These are phyloP conservation scores for Dichotomocladium elegans DNA, from an alignment of 371 early-diverging fungal genomes.

Conservation along the genomic window DNA sequence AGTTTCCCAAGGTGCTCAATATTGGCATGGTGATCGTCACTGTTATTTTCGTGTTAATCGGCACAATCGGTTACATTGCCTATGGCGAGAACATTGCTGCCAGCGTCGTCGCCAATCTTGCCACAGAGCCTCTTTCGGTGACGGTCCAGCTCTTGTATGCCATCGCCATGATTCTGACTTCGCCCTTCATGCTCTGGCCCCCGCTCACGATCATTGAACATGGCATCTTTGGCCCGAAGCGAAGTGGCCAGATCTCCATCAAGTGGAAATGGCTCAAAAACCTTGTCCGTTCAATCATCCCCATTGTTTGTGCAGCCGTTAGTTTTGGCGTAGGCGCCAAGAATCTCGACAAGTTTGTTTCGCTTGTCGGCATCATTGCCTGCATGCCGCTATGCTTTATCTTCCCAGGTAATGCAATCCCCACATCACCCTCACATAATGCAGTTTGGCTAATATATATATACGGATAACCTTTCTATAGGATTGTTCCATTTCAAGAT, in stretches of 20 bases:
- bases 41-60: conserved; percentile 63
- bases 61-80: conserved; percentile 67
- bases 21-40: conserved; percentile 57
- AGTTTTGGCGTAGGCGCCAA: conserved; percentile 60
- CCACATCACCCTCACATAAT: too few species aligned
- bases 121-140: conserved; percentile 42
- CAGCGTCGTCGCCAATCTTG: conserved; percentile 68
- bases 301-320: conserved; percentile 52
- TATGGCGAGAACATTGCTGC: conserved; percentile 71
- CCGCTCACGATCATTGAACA: conserved; percentile 69
- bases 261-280: conserved; percentile 70
- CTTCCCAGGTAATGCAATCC: conserved; percentile 45
- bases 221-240: conserved; percentile 33
- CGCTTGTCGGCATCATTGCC: conserved; percentile 47
- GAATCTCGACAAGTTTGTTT: conserved; percentile 71
- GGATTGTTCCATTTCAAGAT: conserved; percentile 61
- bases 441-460: not conserved
- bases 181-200: conserved; percentile 78
- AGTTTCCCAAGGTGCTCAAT: conserved; percentile 61
- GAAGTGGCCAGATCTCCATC: conserved; percentile 23
- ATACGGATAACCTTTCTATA: not conserved
- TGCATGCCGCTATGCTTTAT: conserved; percentile 45
- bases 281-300: conserved; percentile 47
- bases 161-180: conserved; percentile 71
- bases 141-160: conserved; percentile 70